phyloP scores from a whole-genome alignment of 2,329 filamentous ascomycete genomes.

The Scytalidium lignicola region DNA sequence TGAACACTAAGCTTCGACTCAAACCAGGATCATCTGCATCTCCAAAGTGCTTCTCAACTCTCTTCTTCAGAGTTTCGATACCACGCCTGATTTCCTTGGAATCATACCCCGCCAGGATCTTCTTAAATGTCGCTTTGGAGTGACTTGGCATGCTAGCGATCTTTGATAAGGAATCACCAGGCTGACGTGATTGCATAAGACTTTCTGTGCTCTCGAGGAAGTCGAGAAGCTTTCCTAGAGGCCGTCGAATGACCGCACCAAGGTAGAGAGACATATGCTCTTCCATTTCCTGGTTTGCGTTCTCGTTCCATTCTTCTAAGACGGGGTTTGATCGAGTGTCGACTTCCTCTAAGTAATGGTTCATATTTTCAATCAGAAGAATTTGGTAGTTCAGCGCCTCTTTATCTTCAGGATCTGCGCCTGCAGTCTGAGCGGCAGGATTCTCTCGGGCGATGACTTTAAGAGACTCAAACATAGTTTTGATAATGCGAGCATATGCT shows the following conservation, averaged over 20 bases:
- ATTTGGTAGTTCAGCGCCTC: slow-evolving; percentile 97
- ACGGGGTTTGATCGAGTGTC: slow-evolving; percentile 69
- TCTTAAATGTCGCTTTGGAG: slow-evolving; percentile 77
- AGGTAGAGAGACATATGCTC: slow-evolving; percentile 89
- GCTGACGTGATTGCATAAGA: slow-evolving; percentile 51
- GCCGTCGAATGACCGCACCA: slow-evolving; percentile 79
- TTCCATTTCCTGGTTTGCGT: slow-evolving; percentile 70
- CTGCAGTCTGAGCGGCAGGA: slow-evolving; percentile 41
- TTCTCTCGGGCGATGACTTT: slow-evolving; percentile 84
- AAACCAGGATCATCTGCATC: slow-evolving; percentile 69
- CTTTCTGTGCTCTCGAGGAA: slow-evolving; percentile 86
- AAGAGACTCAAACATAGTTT: slow-evolving; percentile 94
- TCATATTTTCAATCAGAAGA: slow-evolving; percentile 97
- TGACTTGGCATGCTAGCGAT: slow-evolving; percentile 81
- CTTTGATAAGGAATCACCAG: slow-evolving; percentile 52
- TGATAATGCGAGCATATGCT: slow-evolving; percentile 83
- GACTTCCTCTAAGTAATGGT: slow-evolving; percentile 91
- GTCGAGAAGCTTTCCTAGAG: slow-evolving; percentile 84
- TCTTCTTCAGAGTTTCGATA: slow-evolving; percentile 82
- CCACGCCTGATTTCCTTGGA: slow-evolving; percentile 81
- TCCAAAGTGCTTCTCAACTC: slow-evolving; percentile 96
- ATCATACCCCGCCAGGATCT: slow-evolving; percentile 76
- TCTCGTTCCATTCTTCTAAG: slow-evolving; percentile 75
- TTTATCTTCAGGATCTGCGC: slow-evolving; percentile 76
- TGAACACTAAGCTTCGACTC: slow-evolving; percentile 46